Base-by-base conservation (phyloP, 2,329 filamentous ascomycete genomes). In the Monosporascus sp. region DNA sequence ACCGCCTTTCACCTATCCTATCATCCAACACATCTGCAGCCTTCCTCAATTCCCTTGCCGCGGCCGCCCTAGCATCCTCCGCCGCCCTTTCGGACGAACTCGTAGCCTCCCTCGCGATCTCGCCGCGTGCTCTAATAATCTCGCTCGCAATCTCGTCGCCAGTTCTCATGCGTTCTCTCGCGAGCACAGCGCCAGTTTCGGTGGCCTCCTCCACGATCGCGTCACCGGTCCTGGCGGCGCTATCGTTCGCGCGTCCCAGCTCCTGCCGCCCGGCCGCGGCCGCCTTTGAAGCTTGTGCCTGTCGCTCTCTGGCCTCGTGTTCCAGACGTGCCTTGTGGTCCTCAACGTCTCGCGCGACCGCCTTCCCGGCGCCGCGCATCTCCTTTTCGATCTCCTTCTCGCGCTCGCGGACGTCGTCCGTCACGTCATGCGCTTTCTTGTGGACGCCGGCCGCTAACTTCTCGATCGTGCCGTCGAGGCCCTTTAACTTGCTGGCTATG, bases 351-450 rank as follows among this genome's bases (percentile, higher is more conserved):
- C 48, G 51, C 11, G 52, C 52, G 3, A 58, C 52, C 3, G 56
- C 52, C 18, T 55, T 53, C 20, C 56, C 55, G 35, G 60, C 20
- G 24, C 52, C 55, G 2, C 52, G 54, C 27, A 63, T 46, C 20
- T 60, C 57, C 2, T 53, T 53, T 6, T 52, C 50, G 17, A 64
- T 47, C 15, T 57, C 54, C 41, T 57, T 61, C 37, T 55, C 58
- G 11, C 59, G 56, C 5, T 64, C 55, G 17, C 59, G 58, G n/a
- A 61, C 55, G 17, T 45, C 54, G 25, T 60, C 52, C 5, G 52
- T 49, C 4, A 55, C 44, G 1, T 51, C 56, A 3, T 60, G 55
- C 8, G 54, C 50, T 27, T 52, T 60, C 27, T 48, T 54, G 25
- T 58, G 52, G 11, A 65, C 31, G 38, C 53, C 52, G 2, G 52